Evolutionary conservation across 345 rosid species (phyloP).

Genomic region (Erucastrum elatum): DNA sequence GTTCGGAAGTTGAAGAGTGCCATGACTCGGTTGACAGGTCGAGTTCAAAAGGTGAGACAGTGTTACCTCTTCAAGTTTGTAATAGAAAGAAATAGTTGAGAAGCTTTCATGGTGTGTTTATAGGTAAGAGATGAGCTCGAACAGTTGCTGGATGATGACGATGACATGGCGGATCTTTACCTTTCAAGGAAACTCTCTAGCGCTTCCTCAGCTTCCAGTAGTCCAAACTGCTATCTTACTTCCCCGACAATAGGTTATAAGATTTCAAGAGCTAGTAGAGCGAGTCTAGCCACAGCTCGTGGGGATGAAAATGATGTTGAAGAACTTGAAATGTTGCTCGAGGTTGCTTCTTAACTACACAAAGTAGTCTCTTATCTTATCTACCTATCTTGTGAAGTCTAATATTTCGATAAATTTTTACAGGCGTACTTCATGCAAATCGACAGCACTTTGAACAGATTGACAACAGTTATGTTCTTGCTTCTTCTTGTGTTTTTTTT

Average conservation of each 20-base stretch:
- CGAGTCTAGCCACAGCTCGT: slow-evolving; percentile 71
- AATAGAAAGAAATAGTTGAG: neutral
- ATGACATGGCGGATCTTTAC: slow-evolving; percentile 97
- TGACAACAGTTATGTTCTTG: slow-evolving; percentile 56
- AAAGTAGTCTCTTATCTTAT: neutral
- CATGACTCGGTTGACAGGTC: slow-evolving; percentile 91
- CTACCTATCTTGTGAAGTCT: slow-evolving; percentile 1
- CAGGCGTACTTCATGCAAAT: slow-evolving; percentile 98
- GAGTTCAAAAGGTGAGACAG: slow-evolving; percentile 81
- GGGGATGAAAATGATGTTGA: slow-evolving; percentile 97
- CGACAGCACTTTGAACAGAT: slow-evolving; percentile 87
- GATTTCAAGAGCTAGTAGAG: slow-evolving; percentile 93
- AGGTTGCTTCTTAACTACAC: slow-evolving; percentile 47
- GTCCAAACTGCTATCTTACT: slow-evolving; percentile 70
- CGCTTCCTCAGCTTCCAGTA: slow-evolving; percentile 68
- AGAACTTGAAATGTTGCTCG: slow-evolving; percentile 98
- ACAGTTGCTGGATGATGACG: slow-evolving; percentile 94
- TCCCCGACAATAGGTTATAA: slow-evolving; percentile 92
- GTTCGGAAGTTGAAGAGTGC: slow-evolving; percentile 97
- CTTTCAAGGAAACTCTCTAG: slow-evolving; percentile 81
- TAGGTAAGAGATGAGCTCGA: slow-evolving; percentile 98
- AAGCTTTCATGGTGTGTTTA: slow-evolving; percentile 14
- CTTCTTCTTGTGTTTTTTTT: neutral
- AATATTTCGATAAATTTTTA: slow-evolving; percentile 26
- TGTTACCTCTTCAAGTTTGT: neutral